These are phyloP conservation scores for Nyssa sinensis DNA, from an alignment of 148 eudicot genomes.

Conservation along the genomic window DNA sequence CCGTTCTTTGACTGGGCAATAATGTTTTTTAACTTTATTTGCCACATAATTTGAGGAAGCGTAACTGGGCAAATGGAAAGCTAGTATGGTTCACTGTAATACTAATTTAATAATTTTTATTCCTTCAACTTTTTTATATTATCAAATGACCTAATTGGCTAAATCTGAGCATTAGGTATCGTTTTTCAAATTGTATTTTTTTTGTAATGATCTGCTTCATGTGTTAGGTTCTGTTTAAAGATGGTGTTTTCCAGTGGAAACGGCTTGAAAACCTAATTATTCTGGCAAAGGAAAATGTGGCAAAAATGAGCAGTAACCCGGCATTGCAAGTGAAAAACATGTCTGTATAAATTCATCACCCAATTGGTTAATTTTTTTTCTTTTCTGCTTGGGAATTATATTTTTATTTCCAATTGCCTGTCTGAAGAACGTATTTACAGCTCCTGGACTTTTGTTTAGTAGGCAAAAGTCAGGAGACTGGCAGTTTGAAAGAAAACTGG, in stretches of 20 bases:
- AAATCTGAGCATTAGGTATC: neutral
- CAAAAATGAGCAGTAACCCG: conserved; percentile 89
- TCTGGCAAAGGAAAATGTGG: conserved; percentile 89
- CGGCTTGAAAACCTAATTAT: conserved; percentile 87
- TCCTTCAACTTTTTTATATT: neutral
- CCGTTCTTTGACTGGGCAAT: neutral
- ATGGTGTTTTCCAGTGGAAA: conserved; percentile 94
- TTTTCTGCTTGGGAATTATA: neutral
- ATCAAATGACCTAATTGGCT: neutral
- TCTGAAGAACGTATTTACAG: neutral
- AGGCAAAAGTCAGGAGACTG: conserved; percentile 47
- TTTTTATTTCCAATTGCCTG: neutral
- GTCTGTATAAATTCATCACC: conserved; percentile 35
- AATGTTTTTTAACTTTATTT: neutral
- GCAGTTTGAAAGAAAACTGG: conserved; percentile 57
- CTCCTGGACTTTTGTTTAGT: conserved; percentile 4
- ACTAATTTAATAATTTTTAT: too few relatives aligned
- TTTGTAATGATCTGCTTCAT: conserved; percentile 13
- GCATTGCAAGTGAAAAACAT: conserved; percentile 58
- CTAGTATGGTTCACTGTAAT: neutral
- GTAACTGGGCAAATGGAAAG: neutral
- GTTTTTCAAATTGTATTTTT: neutral
- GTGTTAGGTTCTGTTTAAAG: conserved; percentile 89
- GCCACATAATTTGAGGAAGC: neutral
- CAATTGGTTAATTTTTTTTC: neutral